Percentiles rank a stretch among this genome's conserved stretches.
These are phyloP conservation scores for Durio zibethinus DNA, from an alignment of 345 rosid species.

Conservation along the genomic window DNA sequence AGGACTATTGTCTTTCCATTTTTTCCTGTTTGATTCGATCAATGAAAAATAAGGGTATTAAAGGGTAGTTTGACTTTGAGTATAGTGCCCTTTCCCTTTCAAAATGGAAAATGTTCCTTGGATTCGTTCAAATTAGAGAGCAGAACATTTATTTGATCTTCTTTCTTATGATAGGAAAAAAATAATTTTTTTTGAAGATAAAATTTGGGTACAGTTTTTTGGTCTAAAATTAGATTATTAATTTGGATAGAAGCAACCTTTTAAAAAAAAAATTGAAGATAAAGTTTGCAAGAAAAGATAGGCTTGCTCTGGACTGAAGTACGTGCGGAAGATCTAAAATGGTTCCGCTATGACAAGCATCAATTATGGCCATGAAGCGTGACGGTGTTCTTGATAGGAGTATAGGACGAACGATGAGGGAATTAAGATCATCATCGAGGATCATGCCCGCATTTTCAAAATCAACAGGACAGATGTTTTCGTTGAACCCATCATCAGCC, in stretches of 20 bases:
- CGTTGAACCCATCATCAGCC: slow-evolving; percentile 55
- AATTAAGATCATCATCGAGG: slow-evolving; percentile 43
- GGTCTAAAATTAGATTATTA: no score
- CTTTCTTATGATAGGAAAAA: background rate
- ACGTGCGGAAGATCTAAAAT: slow-evolving; percentile 47
- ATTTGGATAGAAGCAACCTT: no score
- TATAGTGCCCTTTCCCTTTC: no score
- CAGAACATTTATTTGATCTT: no score
- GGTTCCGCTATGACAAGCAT: slow-evolving; percentile 66
- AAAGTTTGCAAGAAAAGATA: background rate
- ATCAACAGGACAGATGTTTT: slow-evolving; percentile 56
- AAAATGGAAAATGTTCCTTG: background rate
- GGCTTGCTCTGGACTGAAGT: slow-evolving; percentile 31
- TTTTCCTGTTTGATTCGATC: slow-evolving; percentile 15
- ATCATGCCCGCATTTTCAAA: slow-evolving; percentile 46
- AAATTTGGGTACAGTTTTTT: background rate
- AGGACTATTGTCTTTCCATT: slow-evolving; percentile 32
- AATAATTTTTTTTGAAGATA: background rate
- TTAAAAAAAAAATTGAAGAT: no score
- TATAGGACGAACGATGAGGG: slow-evolving; percentile 46
- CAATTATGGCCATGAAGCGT: slow-evolving; percentile 60
- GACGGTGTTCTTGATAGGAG: slow-evolving; percentile 35
- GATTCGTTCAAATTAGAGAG: background rate
- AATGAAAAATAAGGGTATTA: background rate
- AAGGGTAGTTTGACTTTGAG: background rate